These are phyloP conservation scores for Metschnikowia chrysomelidarum DNA, from an alignment of 805 yeast genomes.

Conservation along the genomic window DNA sequence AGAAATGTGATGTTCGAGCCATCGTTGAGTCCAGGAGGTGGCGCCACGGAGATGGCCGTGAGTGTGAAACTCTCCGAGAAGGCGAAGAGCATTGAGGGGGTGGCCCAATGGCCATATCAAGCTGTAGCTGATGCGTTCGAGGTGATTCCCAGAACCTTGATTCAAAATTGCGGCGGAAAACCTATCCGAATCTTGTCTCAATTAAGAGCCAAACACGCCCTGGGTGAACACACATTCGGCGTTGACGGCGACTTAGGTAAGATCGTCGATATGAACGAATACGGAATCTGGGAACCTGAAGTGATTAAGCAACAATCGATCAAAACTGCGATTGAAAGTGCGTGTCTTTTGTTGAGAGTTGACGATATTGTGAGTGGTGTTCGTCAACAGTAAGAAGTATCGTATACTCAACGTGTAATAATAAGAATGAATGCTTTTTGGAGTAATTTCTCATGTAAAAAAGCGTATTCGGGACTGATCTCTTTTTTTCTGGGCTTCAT, in stretches of 20 bases:
- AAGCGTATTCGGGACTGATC: no score
- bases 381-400: conserved; percentile 45
- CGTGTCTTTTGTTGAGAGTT: conserved; percentile 89
- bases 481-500: no score
- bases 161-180: conserved; percentile 97
- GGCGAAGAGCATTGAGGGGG: conserved; percentile 91
- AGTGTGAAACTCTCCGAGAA: conserved; percentile 82
- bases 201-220: conserved; percentile 94
- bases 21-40: conserved; percentile 95
- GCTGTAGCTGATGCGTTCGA: conserved; percentile 99
- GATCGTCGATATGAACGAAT: conserved; percentile 90
- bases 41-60: conserved; percentile 99
- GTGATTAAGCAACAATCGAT: conserved; percentile 95
- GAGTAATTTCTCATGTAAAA: no score
- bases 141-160: conserved; percentile 94
- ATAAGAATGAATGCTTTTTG: no score
- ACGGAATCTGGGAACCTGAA: conserved; percentile 99
- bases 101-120: conserved; percentile 97
- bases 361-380: conserved; percentile 98
- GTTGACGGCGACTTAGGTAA: conserved; percentile 94
- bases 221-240: conserved; percentile 82
- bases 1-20: conserved; percentile 95
- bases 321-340: conserved; percentile 97
- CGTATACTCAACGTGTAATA: no score
- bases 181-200: conserved; percentile 87